Base-by-base conservation (phyloP, 2,329 filamentous ascomycete species). In the Cryphonectria parasitica region DNA sequence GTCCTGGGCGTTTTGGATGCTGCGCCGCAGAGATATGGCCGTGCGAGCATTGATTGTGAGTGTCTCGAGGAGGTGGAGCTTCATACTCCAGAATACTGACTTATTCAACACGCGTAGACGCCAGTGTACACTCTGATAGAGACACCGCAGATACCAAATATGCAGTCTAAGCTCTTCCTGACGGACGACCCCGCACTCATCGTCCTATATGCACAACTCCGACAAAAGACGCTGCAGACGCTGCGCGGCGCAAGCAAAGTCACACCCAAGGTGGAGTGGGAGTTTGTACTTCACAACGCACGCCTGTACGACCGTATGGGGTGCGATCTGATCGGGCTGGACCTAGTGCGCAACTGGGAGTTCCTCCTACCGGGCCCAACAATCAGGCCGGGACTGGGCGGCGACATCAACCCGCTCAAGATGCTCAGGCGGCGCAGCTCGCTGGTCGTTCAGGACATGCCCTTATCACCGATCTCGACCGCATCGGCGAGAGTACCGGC, bases 1-100 rank as follows among this genome's bases (percentile, higher is more conserved):
- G 15, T 96, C 92, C 0, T 99, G 96, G 96, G 93, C 93, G 2
- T 97, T 97, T 78, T 97, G 94, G 91, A 93, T 97, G 86, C 85
- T 98, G 6, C 90, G 90, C 52, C 88, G 92, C 73, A 89, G 91
- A 72, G 92, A 97, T 74, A 92, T 94, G 85, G 92, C 95, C 7
- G 94, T 98, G 8, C 89, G 93, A 67, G 90, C 92, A 8, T 84
- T 99, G 3, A 91, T 97, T 75, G 91, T 94, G 82, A 84, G 90
- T 82, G 25, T 7, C 25, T 19, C 28, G n/a, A 7, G 15, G 2
- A 39, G 45, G 28, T 60, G 34, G 52, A 45, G 5, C 5, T 19
- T 28, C 11, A 17, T 43, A 1, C 17, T 13, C 45, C 25, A 19
- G 8, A 19, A 19, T 15, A 2, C 58, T 71, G n/a, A 70, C 49